Base-by-base conservation (phyloP, 192 early-diverging fungal species). In the Coemansia erecta region DNA sequence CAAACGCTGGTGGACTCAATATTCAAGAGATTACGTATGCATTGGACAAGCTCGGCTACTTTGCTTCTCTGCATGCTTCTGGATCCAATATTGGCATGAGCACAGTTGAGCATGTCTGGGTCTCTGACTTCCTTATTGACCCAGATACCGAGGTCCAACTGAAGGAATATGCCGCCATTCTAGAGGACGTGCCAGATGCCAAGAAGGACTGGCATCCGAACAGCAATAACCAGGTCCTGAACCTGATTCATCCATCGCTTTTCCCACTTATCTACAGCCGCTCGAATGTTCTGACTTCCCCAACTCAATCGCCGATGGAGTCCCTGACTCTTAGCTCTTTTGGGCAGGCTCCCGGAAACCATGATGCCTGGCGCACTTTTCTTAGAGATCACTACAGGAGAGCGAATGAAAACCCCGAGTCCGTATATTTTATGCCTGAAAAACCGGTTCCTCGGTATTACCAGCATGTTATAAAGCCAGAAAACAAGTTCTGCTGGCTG, bases 401-500 rank as follows among this genome's bases (percentile, higher is more conserved):
- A 1, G 35, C 35, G 1, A 43, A 46, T n/a, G 48, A 51, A 13
- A 56, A 58, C 3, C 8, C 53, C 14, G 31, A 48, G 28, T 39
- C 35, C 8, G 22, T 23, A 23, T 12, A 23, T 14, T 42, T 13
- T n/a, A n/a, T 52, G 23, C 33, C 19, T 15, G 47, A 26, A 15
- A 12, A 17, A 0, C 26, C 40, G 12, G 61, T 18, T 1, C 42
- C 28, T 19, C 21, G 39, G 31, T 6, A 17, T 13, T 19, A 45
- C 10, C 7, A 31, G 4, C 7, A 31, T 31, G 2, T 5, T 31
- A 5, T 5, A 5, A 31, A 9, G 35, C 8, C 35, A 37, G 35
- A 37, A 37, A 37, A 37, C 35, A 51, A 39, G 24, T 78, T 68
- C 39, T 72, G 69, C 54, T 88, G 86, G 88, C 74, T 91, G 15